These are phyloP conservation scores for Aureobasidium sp. DNA, from an alignment of 2,329 filamentous ascomycete genomes.

Conservation along the genomic window DNA sequence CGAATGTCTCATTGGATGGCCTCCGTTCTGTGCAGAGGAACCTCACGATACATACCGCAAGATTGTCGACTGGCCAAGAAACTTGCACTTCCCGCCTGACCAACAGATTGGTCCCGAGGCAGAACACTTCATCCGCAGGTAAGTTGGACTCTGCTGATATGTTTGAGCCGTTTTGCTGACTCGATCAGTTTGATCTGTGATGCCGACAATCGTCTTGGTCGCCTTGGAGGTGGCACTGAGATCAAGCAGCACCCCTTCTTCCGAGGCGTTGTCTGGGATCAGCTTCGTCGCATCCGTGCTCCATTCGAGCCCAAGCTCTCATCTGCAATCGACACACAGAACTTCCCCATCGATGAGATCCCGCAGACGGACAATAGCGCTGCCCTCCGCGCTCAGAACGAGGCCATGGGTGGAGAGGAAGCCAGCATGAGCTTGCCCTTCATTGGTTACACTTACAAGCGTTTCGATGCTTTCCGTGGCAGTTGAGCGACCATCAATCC, in stretches of 20 bases:
- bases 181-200: constrained; percentile 76
- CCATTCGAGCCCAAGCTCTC: constrained; percentile 92
- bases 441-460: constrained; percentile 96
- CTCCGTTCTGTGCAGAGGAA: constrained; percentile 96
- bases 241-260: constrained; percentile 96
- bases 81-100: constrained; percentile 93
- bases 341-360: constrained; percentile 98
- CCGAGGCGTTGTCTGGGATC: constrained; percentile 91
- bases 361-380: constrained; percentile 93
- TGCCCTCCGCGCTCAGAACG: constrained; percentile 73
- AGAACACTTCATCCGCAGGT: constrained; percentile 88
- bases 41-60: constrained; percentile 97
- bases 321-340: constrained; percentile 91
- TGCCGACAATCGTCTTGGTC: constrained; percentile 82
- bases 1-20: constrained; percentile 96
- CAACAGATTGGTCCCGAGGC: constrained; percentile 82
- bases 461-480: constrained; percentile 64
- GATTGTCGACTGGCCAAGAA: constrained; percentile 97
- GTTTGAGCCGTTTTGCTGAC: not conserved
- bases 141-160: constrained; percentile 30
- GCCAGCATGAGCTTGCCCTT: constrained; percentile 95
- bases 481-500: constrained; percentile 19
- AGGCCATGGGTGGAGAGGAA: constrained; percentile 69
- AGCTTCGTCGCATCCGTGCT: constrained; percentile 82
- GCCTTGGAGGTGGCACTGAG: constrained; percentile 73